Conservation (phyloP, 139 green algal genomes). For the Pleodorina starrii region DNA sequence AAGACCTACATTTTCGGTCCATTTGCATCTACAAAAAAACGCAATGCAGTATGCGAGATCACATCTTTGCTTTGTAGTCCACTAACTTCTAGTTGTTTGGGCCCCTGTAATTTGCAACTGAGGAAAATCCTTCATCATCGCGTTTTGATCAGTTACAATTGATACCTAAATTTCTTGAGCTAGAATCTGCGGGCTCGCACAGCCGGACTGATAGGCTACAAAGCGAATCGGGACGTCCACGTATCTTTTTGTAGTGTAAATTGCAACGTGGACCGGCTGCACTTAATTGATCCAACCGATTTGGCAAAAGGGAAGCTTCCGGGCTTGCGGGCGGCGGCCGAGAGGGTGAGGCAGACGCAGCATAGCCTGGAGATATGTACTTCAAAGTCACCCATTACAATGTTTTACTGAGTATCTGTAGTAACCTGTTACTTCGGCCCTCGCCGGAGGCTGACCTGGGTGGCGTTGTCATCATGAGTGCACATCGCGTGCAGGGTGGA, state of each 20-base stretch:
- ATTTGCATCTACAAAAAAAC: too few species aligned
- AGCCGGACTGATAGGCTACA: not conserved
- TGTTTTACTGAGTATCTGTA: too few species aligned
- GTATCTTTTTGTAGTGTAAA: not conserved
- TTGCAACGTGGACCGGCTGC: not conserved
- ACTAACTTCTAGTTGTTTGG: too few species aligned
- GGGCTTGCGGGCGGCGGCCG: conserved; percentile 3
- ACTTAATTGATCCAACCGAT: not conserved
- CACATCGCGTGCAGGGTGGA: not conserved
- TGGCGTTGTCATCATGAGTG: too few species aligned
- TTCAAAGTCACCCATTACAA: too few species aligned
- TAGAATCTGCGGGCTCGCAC: not conserved
- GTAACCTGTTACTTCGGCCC: too few species aligned
- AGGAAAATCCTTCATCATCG: not conserved
- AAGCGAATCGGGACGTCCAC: not conserved
- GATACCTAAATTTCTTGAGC: not conserved
- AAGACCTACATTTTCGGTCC: too few species aligned
- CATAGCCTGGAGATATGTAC: too few species aligned
- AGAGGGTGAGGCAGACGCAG: not conserved
- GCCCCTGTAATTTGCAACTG: not conserved
- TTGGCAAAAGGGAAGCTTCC: not conserved
- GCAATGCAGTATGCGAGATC: too few species aligned
- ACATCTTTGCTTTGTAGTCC: too few species aligned
- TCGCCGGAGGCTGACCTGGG: too few species aligned
- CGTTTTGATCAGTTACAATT: not conserved